Evolutionary conservation across 352 stramenopile genomes (phyloP), one percentile per base, ranked within the genome.

Genomic region (Bremia lactucae): DNA sequence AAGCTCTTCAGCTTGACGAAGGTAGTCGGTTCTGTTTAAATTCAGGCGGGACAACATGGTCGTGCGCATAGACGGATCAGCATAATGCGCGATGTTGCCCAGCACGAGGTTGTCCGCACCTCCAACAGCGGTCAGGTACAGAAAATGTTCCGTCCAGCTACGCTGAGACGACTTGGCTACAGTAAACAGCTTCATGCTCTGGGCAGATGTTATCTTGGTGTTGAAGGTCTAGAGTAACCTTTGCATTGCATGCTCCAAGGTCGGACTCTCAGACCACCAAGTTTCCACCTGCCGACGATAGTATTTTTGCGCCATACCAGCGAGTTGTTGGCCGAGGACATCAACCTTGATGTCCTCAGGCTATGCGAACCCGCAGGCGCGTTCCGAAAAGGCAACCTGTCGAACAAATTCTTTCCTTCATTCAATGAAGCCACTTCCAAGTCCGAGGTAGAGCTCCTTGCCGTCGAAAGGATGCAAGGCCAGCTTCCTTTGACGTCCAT

Each of bases 21-120:
- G n/a, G n/a, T n/a, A n/a, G n/a, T n/a, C n/a, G n/a, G n/a, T n/a
- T n/a, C n/a, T n/a, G n/a, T n/a, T n/a, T n/a, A 31, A 29, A 37
- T 49, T 42, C 1, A 49, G 19, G 10, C 21, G 18, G 18, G 45
- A 36, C 22, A 54, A 16, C 39, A 50, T 50, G 0, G 37, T 24
- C 18, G 36, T 28, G 4, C 49, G 15, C 41, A 46, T 24, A 2
- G 3, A 4, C 6, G 24, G 19, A 1, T 39, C 25, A 0, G 52
- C 45, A 16, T 47, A 61, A 21, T 52, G 39, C 2, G 50, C 45
- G 31, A 61, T 61, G 39, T 61, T 61, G 28, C 47, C 29, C 0
- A 52, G 20, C 4, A 50, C 52, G 0, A 49, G 19, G 8, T 44
- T 36, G 9, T 42, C 36, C 4, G 34, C 41, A 8, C 41, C 35